Evolutionary conservation across 1,284 basidiomycete genomes (phyloP).

Genomic region (Naganishia albida): DNA sequence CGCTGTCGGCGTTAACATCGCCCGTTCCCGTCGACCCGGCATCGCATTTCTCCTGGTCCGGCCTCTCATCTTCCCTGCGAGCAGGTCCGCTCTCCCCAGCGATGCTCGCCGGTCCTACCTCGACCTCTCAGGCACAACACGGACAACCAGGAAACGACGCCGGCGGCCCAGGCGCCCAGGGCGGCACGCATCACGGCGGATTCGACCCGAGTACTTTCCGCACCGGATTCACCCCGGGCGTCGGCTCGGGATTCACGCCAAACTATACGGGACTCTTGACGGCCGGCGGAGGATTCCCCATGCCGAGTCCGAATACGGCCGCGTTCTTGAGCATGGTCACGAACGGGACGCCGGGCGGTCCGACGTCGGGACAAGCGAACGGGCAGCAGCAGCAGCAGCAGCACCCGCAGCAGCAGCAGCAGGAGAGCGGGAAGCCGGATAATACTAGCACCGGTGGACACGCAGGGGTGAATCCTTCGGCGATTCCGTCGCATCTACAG

Average conservation of each 20-base stretch:
- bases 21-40: constrained; percentile 67
- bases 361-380: not conserved
- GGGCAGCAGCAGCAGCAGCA: not conserved
- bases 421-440: not conserved
- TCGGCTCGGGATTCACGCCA: constrained; percentile 76
- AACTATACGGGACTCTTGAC: constrained; percentile 47
- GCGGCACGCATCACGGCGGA: constrained; percentile 36
- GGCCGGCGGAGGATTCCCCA: constrained; percentile 61
- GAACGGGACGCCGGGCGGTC: constrained; percentile 58
- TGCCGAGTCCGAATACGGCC: constrained; percentile 84
- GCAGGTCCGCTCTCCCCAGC: constrained; percentile 90
- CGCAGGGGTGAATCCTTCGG: not conserved
- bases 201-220: constrained; percentile 72
- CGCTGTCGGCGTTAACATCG: constrained; percentile 79
- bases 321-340: constrained; percentile 92
- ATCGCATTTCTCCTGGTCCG: constrained; percentile 67
- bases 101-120: constrained; percentile 81
- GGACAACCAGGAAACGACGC: not conserved
- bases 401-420: not conserved
- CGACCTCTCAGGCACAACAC: constrained; percentile 2
- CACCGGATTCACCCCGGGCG: constrained; percentile 68
- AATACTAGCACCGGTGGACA: not conserved
- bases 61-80: constrained; percentile 65
- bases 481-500: not conserved
- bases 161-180: not conserved